A percentile compares a stretch with the other conserved stretches of the same genome.
Evolutionary conservation across 805 yeast species (phyloP).

Genomic region (Scheffersomyces stipitis): DNA sequence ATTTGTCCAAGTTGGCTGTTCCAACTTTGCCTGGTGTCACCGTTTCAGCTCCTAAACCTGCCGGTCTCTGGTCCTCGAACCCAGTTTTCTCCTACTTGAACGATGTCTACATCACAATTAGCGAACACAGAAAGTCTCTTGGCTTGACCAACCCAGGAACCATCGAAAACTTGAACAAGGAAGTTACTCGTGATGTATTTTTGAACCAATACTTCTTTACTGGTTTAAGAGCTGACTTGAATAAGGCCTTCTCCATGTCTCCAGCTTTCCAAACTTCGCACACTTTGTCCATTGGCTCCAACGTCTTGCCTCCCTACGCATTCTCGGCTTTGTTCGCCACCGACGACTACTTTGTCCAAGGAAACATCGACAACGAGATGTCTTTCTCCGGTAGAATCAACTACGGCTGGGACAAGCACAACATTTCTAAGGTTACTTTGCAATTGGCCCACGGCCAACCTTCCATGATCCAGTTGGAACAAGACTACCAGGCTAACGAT

Average conservation of each 20-base stretch:
- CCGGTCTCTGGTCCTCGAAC: constrained; percentile 75
- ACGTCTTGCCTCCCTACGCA: constrained; percentile 84
- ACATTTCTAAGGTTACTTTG: constrained; percentile 79
- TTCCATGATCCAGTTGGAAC: constrained; percentile 92
- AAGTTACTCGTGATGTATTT: constrained; percentile 91
- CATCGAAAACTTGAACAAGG: constrained; percentile 47
- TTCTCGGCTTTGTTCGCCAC: constrained; percentile 87
- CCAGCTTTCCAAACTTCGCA: constrained; percentile 98
- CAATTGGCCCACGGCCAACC: constrained; percentile 90
- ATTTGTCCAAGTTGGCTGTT: constrained; percentile 54
- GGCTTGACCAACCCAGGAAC: constrained; percentile 92
- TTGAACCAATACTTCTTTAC: constrained; percentile 87
- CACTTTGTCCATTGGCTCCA: constrained; percentile 85
- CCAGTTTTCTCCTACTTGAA: constrained; percentile 79
- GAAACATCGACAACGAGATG: constrained; percentile 83
- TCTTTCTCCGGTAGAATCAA: constrained; percentile 86
- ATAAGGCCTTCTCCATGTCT: constrained; percentile 84
- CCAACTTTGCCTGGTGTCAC: constrained; percentile 61
- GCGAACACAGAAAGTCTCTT: constrained; percentile 76
- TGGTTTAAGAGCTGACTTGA: constrained; percentile 94
- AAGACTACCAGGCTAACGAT: constrained; percentile 89
- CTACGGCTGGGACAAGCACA: constrained; percentile 82
- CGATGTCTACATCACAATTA: constrained; percentile 68
- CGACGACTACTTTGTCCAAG: constrained; percentile 84
- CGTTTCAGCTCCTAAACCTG: constrained; percentile 51